Evolutionary conservation across 108 stramenopile species (phyloP), one percentile per base, ranked within the genome.

Genomic region (Cyclostephanos tholiformis): DNA sequence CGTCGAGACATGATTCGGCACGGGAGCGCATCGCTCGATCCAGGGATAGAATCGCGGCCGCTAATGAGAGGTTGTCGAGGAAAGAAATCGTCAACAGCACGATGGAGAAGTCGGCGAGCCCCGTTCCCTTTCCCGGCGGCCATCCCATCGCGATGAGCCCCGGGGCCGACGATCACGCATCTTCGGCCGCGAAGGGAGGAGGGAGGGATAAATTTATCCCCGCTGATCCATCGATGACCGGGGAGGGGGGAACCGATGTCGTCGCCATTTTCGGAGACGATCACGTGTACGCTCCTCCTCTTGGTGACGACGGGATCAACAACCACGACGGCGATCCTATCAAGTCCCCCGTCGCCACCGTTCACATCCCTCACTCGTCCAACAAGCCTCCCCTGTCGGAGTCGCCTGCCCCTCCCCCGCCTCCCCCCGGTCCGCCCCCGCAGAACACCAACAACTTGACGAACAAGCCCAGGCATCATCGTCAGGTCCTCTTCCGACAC

Each of bases 401-500:
- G 14, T 6, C 19, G 41, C 41, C 9, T 41, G 41, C 9, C 62
- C 23, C 55, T 20, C n/a, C 62, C 26, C 16, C n/a, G 17, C n/a
- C n/a, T 19, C 49, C 26, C 6, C 50, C 39, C 11, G 30, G 19
- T 39, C 67, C 38, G 0, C 58, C 58, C 13, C 63, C 65, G 27
- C 26, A 9, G 0, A 41, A 44, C 23, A 75, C 44, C 35, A 59
- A 49, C 39, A 27, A 4, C 25, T 41, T 12, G 41, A 41, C 41
- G 41, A 60, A 60, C 59, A 60, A 60, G 38, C 59, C 41, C n/a
- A 66, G 61, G 1, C 43, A 76, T 61, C 46, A 67, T 17, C 75
- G 75, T 41, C 75, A 86, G 55, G 74, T 93, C 39, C 59, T 78
- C 7, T 93, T 93, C 70, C 86, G 86, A 39, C 77, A 91, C 52